These are phyloP conservation scores for Cucumis variabilis DNA, from an alignment of 331 rosid species.

Conservation along the genomic window DNA sequence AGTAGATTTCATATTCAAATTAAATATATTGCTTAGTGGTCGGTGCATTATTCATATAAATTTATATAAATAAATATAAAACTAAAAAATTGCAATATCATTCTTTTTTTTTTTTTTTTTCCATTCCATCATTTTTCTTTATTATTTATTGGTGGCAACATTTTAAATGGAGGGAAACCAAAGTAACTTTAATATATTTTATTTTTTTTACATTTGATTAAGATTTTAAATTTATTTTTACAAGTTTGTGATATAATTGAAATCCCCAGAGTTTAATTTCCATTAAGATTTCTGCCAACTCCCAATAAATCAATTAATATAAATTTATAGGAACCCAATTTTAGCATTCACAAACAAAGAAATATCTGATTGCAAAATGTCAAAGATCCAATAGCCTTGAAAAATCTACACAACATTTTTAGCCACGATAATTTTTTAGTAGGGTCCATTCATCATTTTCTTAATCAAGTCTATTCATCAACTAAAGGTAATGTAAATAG, in stretches of 20 bases:
- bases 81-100: background rate
- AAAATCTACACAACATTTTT: too few relatives aligned
- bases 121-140: background rate
- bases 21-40: background rate
- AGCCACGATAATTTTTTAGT: background rate
- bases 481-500: background rate
- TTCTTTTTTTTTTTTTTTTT: background rate
- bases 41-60: background rate
- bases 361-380: background rate
- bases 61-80: background rate
- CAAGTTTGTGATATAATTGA: too few relatives aligned
- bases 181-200: background rate
- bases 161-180: too few relatives aligned
- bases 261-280: too few relatives aligned
- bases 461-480: too few relatives aligned
- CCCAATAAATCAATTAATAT: background rate
- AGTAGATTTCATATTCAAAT: background rate
- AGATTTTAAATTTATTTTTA: too few relatives aligned
- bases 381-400: background rate
- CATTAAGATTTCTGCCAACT: background rate
- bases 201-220: too few relatives aligned
- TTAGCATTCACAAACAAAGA: background rate
- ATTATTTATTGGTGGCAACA: background rate
- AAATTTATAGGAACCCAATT: background rate
- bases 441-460: background rate